These are phyloP conservation scores for Speleostelium caveatum DNA, from an alignment of 78 protist genomes.

Conservation along the genomic window DNA sequence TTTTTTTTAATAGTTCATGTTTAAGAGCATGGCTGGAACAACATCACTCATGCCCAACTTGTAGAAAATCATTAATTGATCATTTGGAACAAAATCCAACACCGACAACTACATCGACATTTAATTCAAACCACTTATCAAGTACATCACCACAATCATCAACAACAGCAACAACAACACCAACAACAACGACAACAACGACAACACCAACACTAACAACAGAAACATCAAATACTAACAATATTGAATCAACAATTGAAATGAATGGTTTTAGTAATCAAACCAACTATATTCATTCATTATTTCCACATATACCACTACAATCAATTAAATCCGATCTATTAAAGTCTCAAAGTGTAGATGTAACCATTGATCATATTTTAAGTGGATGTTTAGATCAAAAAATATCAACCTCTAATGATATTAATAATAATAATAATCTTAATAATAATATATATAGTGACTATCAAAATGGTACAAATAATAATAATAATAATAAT, in stretches of 20 bases:
- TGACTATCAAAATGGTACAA: neutral
- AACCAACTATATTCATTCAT: slow-evolving; percentile 1
- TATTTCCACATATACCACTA: slow-evolving; percentile 38
- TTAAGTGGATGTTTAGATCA: slow-evolving; percentile 19
- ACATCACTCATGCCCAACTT: slow-evolving; percentile 88
- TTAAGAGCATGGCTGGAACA: slow-evolving; percentile 89
- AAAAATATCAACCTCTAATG: neutral
- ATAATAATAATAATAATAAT: slow-evolving; percentile 20
- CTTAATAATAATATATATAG: slow-evolving; percentile 9
- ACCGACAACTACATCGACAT: neutral
- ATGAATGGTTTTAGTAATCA: neutral
- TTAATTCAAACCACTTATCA: neutral
- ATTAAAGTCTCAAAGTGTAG: slow-evolving; percentile 23
- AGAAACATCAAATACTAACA: neutral
- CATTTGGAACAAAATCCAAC: slow-evolving; percentile 11
- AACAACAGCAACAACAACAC: too few species aligned
- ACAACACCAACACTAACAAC: slow-evolving; percentile 8
- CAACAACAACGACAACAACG: slow-evolving; percentile 5
- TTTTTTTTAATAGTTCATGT: slow-evolving; percentile 71
- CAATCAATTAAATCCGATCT: slow-evolving; percentile 25
- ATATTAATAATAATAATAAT: slow-evolving; percentile 30
- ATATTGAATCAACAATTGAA: slow-evolving; percentile 3
- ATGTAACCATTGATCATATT: slow-evolving; percentile 50
- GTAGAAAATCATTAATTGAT: slow-evolving; percentile 86
- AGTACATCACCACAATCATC: too few species aligned